A percentile compares a stretch with the other conserved stretches of the same genome.
These are phyloP conservation scores for Fusarium chlamydosporum DNA, from an alignment of 2,329 filamentous ascomycete species.

Conservation along the genomic window DNA sequence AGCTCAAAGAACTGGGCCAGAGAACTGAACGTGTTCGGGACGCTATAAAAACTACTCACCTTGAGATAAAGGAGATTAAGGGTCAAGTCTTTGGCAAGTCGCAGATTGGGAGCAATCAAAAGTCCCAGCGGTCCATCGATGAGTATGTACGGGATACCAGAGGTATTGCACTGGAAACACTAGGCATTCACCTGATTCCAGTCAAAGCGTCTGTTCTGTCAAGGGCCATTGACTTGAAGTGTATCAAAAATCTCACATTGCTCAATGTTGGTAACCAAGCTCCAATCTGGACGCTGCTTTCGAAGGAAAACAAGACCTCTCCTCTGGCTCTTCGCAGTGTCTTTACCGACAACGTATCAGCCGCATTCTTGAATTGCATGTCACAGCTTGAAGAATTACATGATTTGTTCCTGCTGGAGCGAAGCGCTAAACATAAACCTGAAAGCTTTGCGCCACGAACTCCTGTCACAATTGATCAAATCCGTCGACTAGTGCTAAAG, in stretches of 20 bases:
- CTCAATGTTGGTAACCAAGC: constrained; percentile 74
- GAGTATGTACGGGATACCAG: constrained; percentile 71
- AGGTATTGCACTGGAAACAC: constrained; percentile 68
- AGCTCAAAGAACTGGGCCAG: constrained; percentile 51
- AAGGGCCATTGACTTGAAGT: constrained; percentile 69
- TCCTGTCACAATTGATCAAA: constrained; percentile 68
- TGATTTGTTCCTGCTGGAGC: constrained; percentile 73
- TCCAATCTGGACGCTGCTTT: constrained; percentile 70
- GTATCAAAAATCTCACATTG: constrained; percentile 70
- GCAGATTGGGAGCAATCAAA: constrained; percentile 34
- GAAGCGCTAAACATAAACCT: constrained; percentile 64
- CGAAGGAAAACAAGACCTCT: constrained; percentile 66
- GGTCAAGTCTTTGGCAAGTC: constrained; percentile 45
- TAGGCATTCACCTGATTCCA: constrained; percentile 72
- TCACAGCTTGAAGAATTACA: constrained; percentile 66
- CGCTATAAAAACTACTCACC: constrained; percentile 56
- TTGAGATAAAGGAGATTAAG: constrained; percentile 56
- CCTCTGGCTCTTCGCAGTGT: constrained; percentile 70
- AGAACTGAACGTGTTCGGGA: constrained; percentile 54
- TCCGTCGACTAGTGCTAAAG: constrained; percentile 68
- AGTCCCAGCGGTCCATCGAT: constrained; percentile 53
- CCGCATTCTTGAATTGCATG: constrained; percentile 67
- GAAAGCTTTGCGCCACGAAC: constrained; percentile 68
- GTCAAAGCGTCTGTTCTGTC: constrained; percentile 70
- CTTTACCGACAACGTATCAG: constrained; percentile 74